Conservation (phyloP, 169 alveolate species). For the Eimeria praecox region DNA sequence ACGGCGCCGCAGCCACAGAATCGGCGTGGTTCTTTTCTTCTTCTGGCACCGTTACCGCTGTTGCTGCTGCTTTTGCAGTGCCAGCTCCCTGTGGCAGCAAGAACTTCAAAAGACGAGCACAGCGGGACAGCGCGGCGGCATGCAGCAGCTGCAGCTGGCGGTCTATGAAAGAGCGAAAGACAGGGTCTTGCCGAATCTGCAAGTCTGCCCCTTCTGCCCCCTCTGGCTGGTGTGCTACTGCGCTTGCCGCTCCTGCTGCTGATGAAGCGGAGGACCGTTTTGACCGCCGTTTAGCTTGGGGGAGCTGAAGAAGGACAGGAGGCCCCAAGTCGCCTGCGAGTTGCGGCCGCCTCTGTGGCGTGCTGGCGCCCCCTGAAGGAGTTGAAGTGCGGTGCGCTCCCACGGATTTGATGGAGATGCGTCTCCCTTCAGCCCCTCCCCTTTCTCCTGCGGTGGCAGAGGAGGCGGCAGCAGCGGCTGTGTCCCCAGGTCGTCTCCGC, state of each 20-base stretch:
- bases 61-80: background rate
- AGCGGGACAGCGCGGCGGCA: conserved; percentile 64
- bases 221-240: background rate
- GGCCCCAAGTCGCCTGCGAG: conserved; percentile 66
- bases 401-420: background rate
- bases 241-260: conserved; percentile 8
- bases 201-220: background rate
- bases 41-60: background rate
- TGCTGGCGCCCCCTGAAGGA: background rate
- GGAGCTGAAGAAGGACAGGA: conserved; percentile 38
- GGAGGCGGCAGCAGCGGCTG: background rate
- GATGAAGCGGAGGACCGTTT: conserved; percentile 42
- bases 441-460: background rate
- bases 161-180: conserved; percentile 60
- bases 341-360: conserved; percentile 19
- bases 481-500: conserved; percentile 5
- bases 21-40: background rate
- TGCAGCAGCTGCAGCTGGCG: conserved; percentile 78
- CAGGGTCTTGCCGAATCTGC: conserved; percentile 52
- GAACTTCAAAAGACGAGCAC: conserved; percentile 64
- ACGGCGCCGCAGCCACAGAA: background rate
- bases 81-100: conserved; percentile 29
- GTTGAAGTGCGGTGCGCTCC: background rate
- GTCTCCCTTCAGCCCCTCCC: background rate
- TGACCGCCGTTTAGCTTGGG: conserved; percentile 11